Evolutionary conservation across 768 basidiomycete species (phyloP).

Genomic region (Chalciporus piperatus): DNA sequence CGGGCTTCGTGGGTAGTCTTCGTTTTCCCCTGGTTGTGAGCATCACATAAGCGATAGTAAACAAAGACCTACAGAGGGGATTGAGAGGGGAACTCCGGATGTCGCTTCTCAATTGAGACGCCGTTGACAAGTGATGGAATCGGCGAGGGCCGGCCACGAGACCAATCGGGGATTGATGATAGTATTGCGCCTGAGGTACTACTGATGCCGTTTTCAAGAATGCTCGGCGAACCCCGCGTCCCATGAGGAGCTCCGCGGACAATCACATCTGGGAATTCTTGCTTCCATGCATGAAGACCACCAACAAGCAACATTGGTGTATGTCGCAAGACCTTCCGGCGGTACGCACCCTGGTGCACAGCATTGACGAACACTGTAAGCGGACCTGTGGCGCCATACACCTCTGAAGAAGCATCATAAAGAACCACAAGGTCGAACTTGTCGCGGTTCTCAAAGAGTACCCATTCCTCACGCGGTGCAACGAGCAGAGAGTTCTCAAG

Average conservation of each 20-base stretch:
- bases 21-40: conserved; percentile 11
- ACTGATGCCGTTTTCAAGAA: conserved; percentile 25
- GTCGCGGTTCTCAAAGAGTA: conserved; percentile 79
- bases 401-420: conserved; percentile 68
- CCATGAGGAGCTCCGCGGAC: conserved; percentile 22
- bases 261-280: conserved; percentile 46
- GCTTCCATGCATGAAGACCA: conserved; percentile 80
- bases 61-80: conserved; percentile 19
- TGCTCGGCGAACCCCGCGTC: conserved; percentile 14
- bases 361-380: conserved; percentile 60
- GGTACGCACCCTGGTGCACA: conserved; percentile 72
- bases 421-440: conserved; percentile 87
- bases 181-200: conserved; percentile 27
- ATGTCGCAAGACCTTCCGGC: conserved; percentile 63
- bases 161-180: conserved; percentile 14
- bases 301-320: conserved; percentile 83
- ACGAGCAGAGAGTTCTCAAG: conserved; percentile 76
- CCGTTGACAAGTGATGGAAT: conserved; percentile 15
- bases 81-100: conserved; percentile 11
- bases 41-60: background rate
- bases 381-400: conserved; percentile 49
- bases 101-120: conserved; percentile 15
- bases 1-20: conserved; percentile 17
- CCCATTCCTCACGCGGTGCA: conserved; percentile 65
- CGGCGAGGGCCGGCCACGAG: conserved; percentile 12